Conservation (phyloP, 495 filamentous ascomycete species). For the Podospora didyma region DNA sequence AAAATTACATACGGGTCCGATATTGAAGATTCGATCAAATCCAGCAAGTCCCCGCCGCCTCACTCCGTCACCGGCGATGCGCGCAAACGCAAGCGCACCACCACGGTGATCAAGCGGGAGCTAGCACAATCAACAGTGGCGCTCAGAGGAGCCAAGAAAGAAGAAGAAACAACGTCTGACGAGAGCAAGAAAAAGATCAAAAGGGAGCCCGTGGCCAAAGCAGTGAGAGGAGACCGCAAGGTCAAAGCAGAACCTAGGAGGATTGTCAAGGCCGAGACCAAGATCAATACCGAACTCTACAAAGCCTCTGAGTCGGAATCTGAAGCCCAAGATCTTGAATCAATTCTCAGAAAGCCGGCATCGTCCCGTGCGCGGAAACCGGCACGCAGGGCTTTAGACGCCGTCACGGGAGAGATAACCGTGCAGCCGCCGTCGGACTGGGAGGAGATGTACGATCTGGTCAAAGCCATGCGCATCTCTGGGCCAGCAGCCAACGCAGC, state of each 20-base stretch:
- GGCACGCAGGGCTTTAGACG: slow-evolving; percentile 57
- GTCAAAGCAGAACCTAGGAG: slow-evolving; percentile 14
- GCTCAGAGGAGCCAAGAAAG: slow-evolving; percentile 5
- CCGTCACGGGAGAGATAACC: slow-evolving; percentile 48
- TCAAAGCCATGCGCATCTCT: slow-evolving; percentile 71
- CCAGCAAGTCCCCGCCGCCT: not conserved
- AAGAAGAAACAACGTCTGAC: not conserved
- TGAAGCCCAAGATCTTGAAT: slow-evolving; percentile 7
- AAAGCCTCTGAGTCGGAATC: slow-evolving; percentile 3
- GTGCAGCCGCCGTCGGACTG: slow-evolving; percentile 73
- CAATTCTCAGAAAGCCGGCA: slow-evolving; percentile 19
- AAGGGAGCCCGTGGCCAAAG: slow-evolving; percentile 9
- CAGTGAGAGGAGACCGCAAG: not conserved
- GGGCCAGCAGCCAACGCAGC: slow-evolving; percentile 65
- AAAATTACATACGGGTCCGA: slow-evolving; percentile 38
- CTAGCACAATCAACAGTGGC: slow-evolving; percentile 1
- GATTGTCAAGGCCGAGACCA: slow-evolving; percentile 7
- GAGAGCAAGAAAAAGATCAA: slow-evolving; percentile 1
- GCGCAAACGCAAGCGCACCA: slow-evolving; percentile 49
- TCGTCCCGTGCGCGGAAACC: slow-evolving; percentile 54
- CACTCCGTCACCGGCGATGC: not conserved
- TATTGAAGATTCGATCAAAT: slow-evolving; percentile 60
- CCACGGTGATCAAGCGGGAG: slow-evolving; percentile 19
- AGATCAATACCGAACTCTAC: slow-evolving; percentile 16
- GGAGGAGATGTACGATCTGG: slow-evolving; percentile 75